Percentiles rank a stretch among this genome's conserved stretches.
Evolutionary conservation across 495 filamentous ascomycete genomes (phyloP).

Genomic region (Penicillium atrosanguineum): DNA sequence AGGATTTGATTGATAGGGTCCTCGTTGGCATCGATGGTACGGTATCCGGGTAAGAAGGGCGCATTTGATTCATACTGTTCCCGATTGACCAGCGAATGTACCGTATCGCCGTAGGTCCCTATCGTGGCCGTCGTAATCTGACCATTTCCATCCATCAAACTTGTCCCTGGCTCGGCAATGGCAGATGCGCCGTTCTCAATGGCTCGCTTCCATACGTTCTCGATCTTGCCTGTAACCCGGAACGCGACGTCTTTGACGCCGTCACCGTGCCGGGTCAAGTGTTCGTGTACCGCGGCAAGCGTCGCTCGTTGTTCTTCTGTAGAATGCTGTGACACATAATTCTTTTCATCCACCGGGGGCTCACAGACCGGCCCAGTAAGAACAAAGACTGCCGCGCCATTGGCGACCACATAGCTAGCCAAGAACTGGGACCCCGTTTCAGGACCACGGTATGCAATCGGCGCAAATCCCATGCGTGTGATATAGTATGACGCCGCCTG

Average conservation of each 20-base stretch:
- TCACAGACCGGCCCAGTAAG: constrained; percentile 69
- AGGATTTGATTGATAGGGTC: constrained; percentile 44
- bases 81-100: constrained; percentile 73
- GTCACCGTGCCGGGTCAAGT: constrained; percentile 73
- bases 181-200: constrained; percentile 58
- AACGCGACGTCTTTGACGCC: constrained; percentile 83
- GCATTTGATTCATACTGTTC: constrained; percentile 50
- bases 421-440: constrained; percentile 72
- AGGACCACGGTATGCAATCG: constrained; percentile 71
- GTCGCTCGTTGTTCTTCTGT: constrained; percentile 43
- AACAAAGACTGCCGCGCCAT: constrained; percentile 67
- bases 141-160: constrained; percentile 42
- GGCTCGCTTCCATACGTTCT: constrained; percentile 62
- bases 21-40: constrained; percentile 27
- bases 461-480: constrained; percentile 68
- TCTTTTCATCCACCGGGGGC: constrained; percentile 24
- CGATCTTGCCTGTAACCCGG: constrained; percentile 65
- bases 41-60: constrained; percentile 73
- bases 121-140: constrained; percentile 64
- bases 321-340: constrained; percentile 4
- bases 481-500: constrained; percentile 79
- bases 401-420: constrained; percentile 70
- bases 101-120: constrained; percentile 78
- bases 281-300: constrained; percentile 62
- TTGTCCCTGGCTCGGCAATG: constrained; percentile 51